phyloP scores from a whole-genome alignment of 257 asterid genomes.

The Lavandula angustifolia region DNA sequence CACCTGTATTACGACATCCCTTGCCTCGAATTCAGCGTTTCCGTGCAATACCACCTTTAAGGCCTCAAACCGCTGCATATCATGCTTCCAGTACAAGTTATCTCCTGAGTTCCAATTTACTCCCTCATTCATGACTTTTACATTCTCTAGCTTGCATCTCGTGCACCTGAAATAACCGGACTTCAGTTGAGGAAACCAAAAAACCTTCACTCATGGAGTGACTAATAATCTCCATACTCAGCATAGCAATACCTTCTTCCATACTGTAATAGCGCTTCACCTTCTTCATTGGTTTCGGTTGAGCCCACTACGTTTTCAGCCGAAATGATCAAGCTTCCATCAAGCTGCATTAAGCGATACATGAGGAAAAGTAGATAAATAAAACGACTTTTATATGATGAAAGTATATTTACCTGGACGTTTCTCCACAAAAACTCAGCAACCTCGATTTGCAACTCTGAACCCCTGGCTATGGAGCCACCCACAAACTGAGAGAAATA shows the following conservation, averaged over 20 bases:
- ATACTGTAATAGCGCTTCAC: slow-evolving; percentile 71
- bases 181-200: slow-evolving; percentile 23
- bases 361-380: slow-evolving; percentile 37
- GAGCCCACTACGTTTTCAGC: slow-evolving; percentile 88
- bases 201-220: slow-evolving; percentile 1
- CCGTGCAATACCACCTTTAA: slow-evolving; percentile 81
- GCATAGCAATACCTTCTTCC: slow-evolving; percentile 69
- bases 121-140: slow-evolving; percentile 74
- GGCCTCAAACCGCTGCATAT: slow-evolving; percentile 78
- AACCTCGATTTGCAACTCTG: slow-evolving; percentile 90
- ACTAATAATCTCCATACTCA: slow-evolving; percentile 23
- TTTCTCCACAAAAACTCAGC: slow-evolving; percentile 90
- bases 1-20: slow-evolving; percentile 75
- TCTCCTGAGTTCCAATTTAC: slow-evolving; percentile 78
- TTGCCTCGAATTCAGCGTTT: slow-evolving; percentile 97
- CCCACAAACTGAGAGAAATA: slow-evolving; percentile 65
- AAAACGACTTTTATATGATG: slow-evolving; percentile 19
- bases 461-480: slow-evolving; percentile 85
- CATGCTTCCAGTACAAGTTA: slow-evolving; percentile 94
- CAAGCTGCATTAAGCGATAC: slow-evolving; percentile 60
- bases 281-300: slow-evolving; percentile 41
- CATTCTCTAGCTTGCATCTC: slow-evolving; percentile 83
- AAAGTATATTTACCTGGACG: slow-evolving; percentile 68
- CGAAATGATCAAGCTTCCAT: slow-evolving; percentile 80
- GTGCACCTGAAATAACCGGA: slow-evolving; percentile 59